Conservation (phyloP, 768 basidiomycete species). For the Mycena vulgaris region DNA sequence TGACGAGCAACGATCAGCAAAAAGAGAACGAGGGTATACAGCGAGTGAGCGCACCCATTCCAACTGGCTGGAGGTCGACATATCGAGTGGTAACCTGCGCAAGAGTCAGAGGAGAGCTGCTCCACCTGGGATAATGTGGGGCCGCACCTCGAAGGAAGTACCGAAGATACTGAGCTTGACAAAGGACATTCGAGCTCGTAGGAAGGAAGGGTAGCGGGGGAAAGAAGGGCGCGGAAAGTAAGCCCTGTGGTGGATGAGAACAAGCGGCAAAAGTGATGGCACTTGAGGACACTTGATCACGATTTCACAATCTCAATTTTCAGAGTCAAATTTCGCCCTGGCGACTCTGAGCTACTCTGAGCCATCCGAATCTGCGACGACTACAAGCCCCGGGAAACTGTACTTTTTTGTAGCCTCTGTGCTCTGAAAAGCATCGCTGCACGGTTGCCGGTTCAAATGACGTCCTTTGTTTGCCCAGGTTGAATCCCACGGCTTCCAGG, state of each 20-base stretch:
- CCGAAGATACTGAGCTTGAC: constrained; percentile 99
- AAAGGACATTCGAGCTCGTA: constrained; percentile 78
- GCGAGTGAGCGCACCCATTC: constrained; percentile 87
- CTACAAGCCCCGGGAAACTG: not conserved
- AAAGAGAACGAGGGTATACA: not conserved
- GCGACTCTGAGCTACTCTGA: not conserved
- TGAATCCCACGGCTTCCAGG: not conserved
- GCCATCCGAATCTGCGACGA: not conserved
- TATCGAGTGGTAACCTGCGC: constrained; percentile 95
- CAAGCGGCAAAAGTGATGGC: not conserved
- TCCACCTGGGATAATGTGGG: constrained; percentile 30
- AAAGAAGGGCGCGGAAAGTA: constrained; percentile 12
- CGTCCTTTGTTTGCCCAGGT: constrained; percentile 9
- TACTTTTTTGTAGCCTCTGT: not conserved
- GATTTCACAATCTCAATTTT: not conserved
- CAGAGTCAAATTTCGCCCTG: not conserved
- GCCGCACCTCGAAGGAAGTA: constrained; percentile 92
- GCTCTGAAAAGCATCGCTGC: not conserved
- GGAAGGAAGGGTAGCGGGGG: constrained; percentile 18
- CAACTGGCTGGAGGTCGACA: constrained; percentile 99
- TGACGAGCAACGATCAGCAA: constrained; percentile 14
- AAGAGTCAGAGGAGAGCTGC: constrained; percentile 38
- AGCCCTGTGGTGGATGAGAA: constrained; percentile 18
- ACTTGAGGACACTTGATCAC: not conserved
- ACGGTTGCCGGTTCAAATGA: not conserved